Evolutionary conservation across 257 asterid species (phyloP), one percentile per base, ranked within the genome.

Genomic region (Solanum bulbocastanum): DNA sequence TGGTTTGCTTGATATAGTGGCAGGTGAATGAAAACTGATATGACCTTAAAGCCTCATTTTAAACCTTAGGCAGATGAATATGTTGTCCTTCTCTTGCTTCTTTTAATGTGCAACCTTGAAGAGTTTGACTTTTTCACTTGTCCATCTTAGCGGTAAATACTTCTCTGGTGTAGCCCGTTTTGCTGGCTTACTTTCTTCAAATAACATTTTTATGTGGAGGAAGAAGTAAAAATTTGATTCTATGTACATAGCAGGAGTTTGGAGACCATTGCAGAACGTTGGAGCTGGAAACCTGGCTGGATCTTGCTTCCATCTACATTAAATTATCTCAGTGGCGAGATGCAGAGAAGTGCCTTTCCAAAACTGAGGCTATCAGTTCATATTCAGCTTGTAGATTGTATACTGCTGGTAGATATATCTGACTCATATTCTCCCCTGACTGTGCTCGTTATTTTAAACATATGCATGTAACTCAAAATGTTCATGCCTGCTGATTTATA

Each of bases 211-310:
- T 72, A 18, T 82, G 10, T 39, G 69, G 58, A 32, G 32, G 46
- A 44, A 60, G 85, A 78, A 89, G 49, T 68, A 72, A 56, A 88
- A 44, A 8, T 20, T 36, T 66, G 2, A 58, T 35, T 37, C 39
- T 56, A 66, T 36, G 66, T 72, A 72, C 93, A 89, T 49, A 73
- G 16, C 94, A 96, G 98, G 93, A 90, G 44, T 86, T 87, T 62
- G 88, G 68, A 86, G 90, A 90, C 79, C 91, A 88, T 37, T 84
- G 90, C 71, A 90, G 85, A 72, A 87, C 84, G 49, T 91, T 95
- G 88, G 98, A 97, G 92, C 88, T 91, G 89, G 98, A 93, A 87
- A 94, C 93, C 22, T 97, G 98, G 99, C 95, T 92, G 75, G 98
- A 95, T 90, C 89, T 97, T 93, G 98, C 99, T 83, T 93, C 93